Evolutionary conservation across 768 basidiomycete genomes (phyloP).

Genomic region (Botryobasidium botryosum): DNA sequence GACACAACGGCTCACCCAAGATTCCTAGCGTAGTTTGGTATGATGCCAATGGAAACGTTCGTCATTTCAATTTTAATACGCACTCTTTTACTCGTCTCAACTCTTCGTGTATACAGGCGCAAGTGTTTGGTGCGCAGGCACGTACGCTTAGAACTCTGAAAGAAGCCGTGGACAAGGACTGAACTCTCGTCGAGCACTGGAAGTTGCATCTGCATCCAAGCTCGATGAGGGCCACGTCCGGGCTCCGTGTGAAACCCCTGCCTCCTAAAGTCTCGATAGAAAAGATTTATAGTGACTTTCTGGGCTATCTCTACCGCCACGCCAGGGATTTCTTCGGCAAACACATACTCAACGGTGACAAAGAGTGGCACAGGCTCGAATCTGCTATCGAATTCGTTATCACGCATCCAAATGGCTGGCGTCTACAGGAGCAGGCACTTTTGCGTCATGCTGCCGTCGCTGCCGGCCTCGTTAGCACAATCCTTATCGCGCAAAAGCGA

Average conservation of each 20-base stretch:
- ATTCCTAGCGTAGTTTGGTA: constrained; percentile 1
- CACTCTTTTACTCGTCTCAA: too few relatives aligned
- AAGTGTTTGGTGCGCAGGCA: background rate
- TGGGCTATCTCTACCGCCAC: constrained; percentile 15
- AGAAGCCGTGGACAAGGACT: background rate
- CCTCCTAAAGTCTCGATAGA: constrained; percentile 15
- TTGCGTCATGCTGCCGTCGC: constrained; percentile 29
- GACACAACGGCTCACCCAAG: background rate
- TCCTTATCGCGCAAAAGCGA: constrained; percentile 22
- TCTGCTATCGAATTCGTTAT: background rate
- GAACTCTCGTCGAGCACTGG: background rate
- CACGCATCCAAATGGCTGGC: constrained; percentile 29
- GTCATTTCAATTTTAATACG: background rate
- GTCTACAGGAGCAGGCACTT: constrained; percentile 27
- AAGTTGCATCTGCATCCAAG: constrained; percentile 4
- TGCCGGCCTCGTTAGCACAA: constrained; percentile 26
- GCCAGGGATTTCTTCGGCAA: constrained; percentile 13
- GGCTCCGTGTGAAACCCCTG: background rate
- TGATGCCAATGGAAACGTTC: background rate
- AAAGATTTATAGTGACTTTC: constrained; percentile 16
- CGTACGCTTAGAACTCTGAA: background rate
- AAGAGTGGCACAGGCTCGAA: background rate
- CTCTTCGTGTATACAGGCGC: background rate
- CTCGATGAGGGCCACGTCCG: background rate
- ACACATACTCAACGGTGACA: background rate